phyloP scores from a whole-genome alignment of 805 yeast species.

The Isabelozyma heimii region DNA sequence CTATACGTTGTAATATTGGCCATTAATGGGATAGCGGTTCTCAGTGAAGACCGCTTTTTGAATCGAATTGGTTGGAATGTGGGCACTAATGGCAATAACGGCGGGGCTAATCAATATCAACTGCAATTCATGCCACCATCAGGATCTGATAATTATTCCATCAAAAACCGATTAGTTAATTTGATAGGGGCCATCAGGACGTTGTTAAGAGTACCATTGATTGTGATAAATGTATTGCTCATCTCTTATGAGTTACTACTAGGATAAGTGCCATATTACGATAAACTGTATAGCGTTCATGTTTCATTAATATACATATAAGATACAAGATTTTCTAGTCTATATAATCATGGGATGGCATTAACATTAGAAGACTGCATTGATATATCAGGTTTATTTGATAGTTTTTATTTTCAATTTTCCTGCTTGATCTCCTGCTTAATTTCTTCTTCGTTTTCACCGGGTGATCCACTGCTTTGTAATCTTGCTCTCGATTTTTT shows the following conservation, averaged over 20 bases:
- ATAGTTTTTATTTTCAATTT: background rate
- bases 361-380: background rate
- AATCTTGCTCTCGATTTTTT: slow-evolving; percentile 69
- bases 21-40: slow-evolving; percentile 72
- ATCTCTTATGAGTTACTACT: slow-evolving; percentile 67
- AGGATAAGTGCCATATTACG: slow-evolving; percentile 39
- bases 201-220: slow-evolving; percentile 69
- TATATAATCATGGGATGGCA: background rate
- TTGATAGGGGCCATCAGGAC: slow-evolving; percentile 75
- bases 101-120: slow-evolving; percentile 11
- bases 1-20: slow-evolving; percentile 57
- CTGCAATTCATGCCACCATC: slow-evolving; percentile 40
- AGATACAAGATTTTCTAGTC: background rate
- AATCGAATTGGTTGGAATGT: slow-evolving; percentile 50
- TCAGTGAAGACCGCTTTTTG: slow-evolving; percentile 77
- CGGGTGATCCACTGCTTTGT: slow-evolving; percentile 29
- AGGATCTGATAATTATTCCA: slow-evolving; percentile 30
- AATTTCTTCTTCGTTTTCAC: background rate
- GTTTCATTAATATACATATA: background rate
- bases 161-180: slow-evolving; percentile 59
- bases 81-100: slow-evolving; percentile 14
- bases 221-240: slow-evolving; percentile 62
- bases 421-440: slow-evolving; percentile 12
- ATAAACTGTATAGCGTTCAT: background rate
- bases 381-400: background rate